Base-by-base conservation (phyloP, 306 rosid species). In the Sophora flavescens region DNA sequence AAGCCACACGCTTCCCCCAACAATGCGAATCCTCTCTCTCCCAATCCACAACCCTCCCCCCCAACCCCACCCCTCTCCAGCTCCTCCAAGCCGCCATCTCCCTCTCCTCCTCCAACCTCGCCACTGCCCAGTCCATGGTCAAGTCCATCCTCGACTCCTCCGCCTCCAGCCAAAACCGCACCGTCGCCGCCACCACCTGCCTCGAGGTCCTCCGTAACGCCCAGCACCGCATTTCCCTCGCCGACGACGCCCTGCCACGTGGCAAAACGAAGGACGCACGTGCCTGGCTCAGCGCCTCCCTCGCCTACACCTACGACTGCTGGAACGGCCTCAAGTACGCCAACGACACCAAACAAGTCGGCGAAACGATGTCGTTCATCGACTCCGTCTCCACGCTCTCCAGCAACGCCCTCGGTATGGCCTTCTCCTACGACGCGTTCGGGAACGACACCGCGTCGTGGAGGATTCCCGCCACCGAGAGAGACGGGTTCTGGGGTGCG, bases 261-360 rank as follows among this genome's bases (percentile, higher is more conserved):
- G 91, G 86, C 8, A 74, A 16, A 14, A 64, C 1, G 26, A 89
- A 91, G 72, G 91, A 86, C 82, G 91, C 90, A 0, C 86, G 97
- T 3, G 97, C 97, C 0, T 88, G 96, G 88, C 80, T 95, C 53
- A 82, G 89, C 79, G 91, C 98, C 30, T 87, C 96, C 0, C 56
- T 90, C 36, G 85, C 78, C 0, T 88, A 74, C 78, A 97, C 93
- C 63, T 92, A 86, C 86, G 99, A 86, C 68, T 95, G 99, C 88
- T 84, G 88, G 91, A 91, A 84, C 16, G 86, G 80, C 13, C 86
- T 95, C 58, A 89, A 86, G 62, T 95, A 92, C 86, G 97, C 91
- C 2, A 91, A 95, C 86, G 99, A 91, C 84, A 86, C 97, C 3
- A 68, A 30, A 1, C 52, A 75, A 76, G 95, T 92, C 4, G 64